These are phyloP conservation scores for Mycena polygramma DNA, from an alignment of 768 basidiomycete genomes.

Conservation along the genomic window DNA sequence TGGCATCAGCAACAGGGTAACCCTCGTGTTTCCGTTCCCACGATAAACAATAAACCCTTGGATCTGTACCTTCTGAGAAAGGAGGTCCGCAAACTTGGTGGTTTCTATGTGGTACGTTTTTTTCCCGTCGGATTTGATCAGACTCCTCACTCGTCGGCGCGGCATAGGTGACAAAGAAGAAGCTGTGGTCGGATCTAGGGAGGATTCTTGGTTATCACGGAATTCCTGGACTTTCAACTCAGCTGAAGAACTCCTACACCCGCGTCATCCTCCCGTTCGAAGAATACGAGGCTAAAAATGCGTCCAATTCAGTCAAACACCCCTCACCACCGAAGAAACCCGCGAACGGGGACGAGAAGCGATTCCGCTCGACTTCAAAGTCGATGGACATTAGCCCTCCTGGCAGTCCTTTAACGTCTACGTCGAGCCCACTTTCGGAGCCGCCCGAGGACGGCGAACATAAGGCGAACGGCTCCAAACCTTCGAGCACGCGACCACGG, in stretches of 20 bases:
- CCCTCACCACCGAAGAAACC: constrained; percentile 59
- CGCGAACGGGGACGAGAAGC: constrained; percentile 51
- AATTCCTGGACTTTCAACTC: constrained; percentile 84
- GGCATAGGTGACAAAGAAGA: constrained; percentile 80
- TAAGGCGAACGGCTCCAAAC: constrained; percentile 60
- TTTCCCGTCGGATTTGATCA: constrained; percentile 5
- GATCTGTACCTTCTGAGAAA: constrained; percentile 95
- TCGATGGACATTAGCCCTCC: constrained; percentile 69
- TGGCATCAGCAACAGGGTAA: constrained; percentile 98
- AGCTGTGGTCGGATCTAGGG: constrained; percentile 92
- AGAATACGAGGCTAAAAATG: constrained; percentile 71
- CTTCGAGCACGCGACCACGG: constrained; percentile 57
- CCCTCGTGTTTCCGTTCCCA: constrained; percentile 90
- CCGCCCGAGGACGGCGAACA: constrained; percentile 82
- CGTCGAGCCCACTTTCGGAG: constrained; percentile 84
- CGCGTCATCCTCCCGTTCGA: constrained; percentile 97
- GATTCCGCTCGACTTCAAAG: constrained; percentile 51
- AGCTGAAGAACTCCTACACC: constrained; percentile 91
- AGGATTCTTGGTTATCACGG: constrained; percentile 86
- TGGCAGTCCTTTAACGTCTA: constrained; percentile 81
- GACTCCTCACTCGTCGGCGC: constrained; percentile 29
- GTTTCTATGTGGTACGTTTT: constrained; percentile 82
- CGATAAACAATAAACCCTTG: constrained; percentile 91
- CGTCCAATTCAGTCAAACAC: constrained; percentile 27
- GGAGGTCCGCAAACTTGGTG: constrained; percentile 91